Evolutionary conservation across 1,139 yeast genomes (phyloP), one percentile per base, ranked within the genome.

Genomic region (Debaryomyces sp.): DNA sequence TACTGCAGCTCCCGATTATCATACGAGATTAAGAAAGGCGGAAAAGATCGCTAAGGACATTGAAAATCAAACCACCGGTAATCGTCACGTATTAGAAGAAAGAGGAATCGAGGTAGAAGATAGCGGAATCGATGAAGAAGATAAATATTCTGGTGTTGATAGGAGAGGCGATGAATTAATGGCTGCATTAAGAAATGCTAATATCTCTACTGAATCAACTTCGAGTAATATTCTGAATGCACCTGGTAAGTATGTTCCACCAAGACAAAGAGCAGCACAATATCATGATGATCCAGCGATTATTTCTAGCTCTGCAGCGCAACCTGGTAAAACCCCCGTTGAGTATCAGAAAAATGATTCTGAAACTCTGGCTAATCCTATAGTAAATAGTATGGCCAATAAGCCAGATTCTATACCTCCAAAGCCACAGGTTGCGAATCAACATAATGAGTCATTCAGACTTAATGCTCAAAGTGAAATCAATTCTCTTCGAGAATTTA

Each of bases 51-150:
- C 98, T 1, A 77, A 74, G 42, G 98, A 94, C 62, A 94, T 94
- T 58, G 95, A 88, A 64, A 70, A 76, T 39, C 87, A 82, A 55
- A 74, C 81, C 6, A 78, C 86, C 21, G 85, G 85, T 33, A 91
- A 89, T 63, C 73, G 82, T 34, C 98, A 94, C 66, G 57, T 92
- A 33, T 90, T 96, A 53, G 99, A 94, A 64, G 99, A 94, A 67
- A 83, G 99, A 64, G 97, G 97, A 18, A 51, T 82, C 12, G 65
- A 65, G 18, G 80, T 87, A 36, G 96, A 89, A 62, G 96, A 89
- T 63, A 81, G 88, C 53, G 97, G 96, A 2, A 57, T 89, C 58
- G 98, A 94, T 66, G 99, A 94, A 69, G 99, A 95, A 66, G 97
- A 91, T 67, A 89, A 89, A 68, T 94, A 92, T 63, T 90, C 97